Conservation (phyloP, 2,329 filamentous ascomycete genomes). For the Apiospora sp. region DNA sequence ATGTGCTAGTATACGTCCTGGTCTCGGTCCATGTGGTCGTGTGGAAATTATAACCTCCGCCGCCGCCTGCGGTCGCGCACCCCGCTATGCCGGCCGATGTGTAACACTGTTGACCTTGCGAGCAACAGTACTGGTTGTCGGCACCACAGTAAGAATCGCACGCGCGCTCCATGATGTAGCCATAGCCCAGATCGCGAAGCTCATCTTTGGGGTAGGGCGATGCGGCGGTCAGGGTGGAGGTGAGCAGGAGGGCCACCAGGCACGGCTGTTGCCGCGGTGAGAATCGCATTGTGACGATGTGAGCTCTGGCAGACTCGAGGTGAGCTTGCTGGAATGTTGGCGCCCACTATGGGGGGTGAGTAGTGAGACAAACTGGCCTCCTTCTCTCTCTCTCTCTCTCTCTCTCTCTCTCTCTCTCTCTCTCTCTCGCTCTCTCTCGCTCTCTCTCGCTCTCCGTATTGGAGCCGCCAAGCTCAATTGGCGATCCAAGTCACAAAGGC, state of each 20-base stretch:
- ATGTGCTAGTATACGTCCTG: conserved; percentile 65
- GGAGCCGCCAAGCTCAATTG: background rate
- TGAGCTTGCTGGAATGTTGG: conserved; percentile 24
- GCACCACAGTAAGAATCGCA: conserved; percentile 63
- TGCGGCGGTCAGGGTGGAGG: conserved; percentile 50
- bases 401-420: no score
- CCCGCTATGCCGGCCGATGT: conserved; percentile 59
- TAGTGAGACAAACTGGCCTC: background rate
- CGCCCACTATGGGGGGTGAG: conserved; percentile 3
- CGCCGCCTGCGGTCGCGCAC: conserved; percentile 49
- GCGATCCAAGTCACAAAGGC: background rate
- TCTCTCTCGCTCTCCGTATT: background rate
- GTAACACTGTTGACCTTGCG: conserved; percentile 56
- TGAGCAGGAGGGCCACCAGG: conserved; percentile 38
- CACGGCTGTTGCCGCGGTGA: conserved; percentile 40
- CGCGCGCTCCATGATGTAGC: conserved; percentile 57
- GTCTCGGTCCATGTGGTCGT: conserved; percentile 70
- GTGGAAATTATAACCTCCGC: conserved; percentile 46
- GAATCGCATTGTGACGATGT: conserved; percentile 45
- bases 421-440: conserved; percentile 14
- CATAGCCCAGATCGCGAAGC: conserved; percentile 56
- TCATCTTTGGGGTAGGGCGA: conserved; percentile 59
- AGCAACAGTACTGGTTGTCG: conserved; percentile 64
- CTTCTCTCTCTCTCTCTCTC: conserved; percentile 7
- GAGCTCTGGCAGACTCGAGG: conserved; percentile 22